Base-by-base conservation (phyloP, 805 yeast genomes). In the Wickerhamomyces tratensis region DNA sequence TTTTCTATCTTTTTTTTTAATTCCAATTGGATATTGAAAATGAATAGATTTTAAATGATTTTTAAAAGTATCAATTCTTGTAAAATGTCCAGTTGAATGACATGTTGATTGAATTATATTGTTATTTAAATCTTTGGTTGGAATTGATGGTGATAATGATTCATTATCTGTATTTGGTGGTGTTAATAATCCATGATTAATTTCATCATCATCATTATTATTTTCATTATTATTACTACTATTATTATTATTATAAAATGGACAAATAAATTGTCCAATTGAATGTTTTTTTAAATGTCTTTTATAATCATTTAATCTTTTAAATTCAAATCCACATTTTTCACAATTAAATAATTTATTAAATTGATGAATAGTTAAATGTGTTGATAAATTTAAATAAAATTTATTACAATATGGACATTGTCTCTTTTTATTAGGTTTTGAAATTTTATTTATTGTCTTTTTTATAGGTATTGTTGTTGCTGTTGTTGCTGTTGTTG, bases 1-100 rank as follows among this genome's bases (percentile, higher is more conserved):
- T 20, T 63, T 60, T 48, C 97, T 72, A 52, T 86, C 83, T 46
- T 76, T 79, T 62, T 87, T 86, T 56, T 80, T 77, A 5, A 95
- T 87, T 7, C 95, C 95, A 35, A 74, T 73, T 6, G 96, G 96
- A 61, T 88, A 88, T 49, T 77, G 82, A 59, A 88, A 88, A 57
- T 88, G 97, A 47, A 88, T 72, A 2, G 96, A 94, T 59, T 85
- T 86, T 47, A 88, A 68, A 62, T 88, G 97, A 62, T 88, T 88
- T 57, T 88, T 88, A 64, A 77, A 88, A 5, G 97, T 88, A 58
- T 88, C 97, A 58, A 96, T 84, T 40, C 97, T 71, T 11, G 88
- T 79, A 54, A 88, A 88, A 30, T 84, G 79, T 6, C 97, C 97
- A 7, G 86, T 77, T 42, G 76, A 75, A 58, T 88, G 97, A 57